Conservation (phyloP, 164 flowering plant species). For the Platanus orientalis region DNA sequence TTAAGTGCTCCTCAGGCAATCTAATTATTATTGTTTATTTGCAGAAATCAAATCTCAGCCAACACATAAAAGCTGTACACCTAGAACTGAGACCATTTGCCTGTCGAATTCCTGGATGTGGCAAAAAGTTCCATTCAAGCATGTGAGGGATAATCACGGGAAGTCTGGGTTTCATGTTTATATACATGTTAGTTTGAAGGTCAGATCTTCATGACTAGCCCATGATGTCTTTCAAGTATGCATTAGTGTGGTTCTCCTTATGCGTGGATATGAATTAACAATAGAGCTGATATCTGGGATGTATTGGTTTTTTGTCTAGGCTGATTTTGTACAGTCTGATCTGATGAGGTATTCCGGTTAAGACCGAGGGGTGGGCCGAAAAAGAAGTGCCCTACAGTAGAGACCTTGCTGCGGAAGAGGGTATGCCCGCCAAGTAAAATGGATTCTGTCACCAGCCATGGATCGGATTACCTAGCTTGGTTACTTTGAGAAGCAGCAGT, state of each 20-base stretch:
- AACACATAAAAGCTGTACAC: constrained; percentile 77
- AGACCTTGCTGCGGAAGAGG: constrained; percentile 59
- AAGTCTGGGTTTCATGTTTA: constrained; percentile 51
- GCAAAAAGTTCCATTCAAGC: constrained; percentile 64
- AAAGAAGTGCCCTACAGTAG: constrained; percentile 40
- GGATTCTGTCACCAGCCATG: constrained; percentile 15
- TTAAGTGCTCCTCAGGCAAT: too few relatives aligned
- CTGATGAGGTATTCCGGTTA: constrained; percentile 49
- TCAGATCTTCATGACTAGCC: not conserved
- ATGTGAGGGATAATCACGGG: constrained; percentile 85
- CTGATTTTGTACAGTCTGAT: constrained; percentile 59
- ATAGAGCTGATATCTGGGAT: not conserved
- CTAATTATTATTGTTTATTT: not conserved
- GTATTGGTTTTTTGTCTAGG: constrained; percentile 28
- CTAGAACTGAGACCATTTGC: constrained; percentile 46
- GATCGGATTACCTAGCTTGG: constrained; percentile 27
- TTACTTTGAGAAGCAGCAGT: constrained; percentile 18
- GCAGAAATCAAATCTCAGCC: constrained; percentile 70
- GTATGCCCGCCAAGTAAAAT: constrained; percentile 32
- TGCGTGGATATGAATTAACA: too few relatives aligned
- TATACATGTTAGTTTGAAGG: constrained; percentile 33
- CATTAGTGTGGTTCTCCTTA: too few relatives aligned
- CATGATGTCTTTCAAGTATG: not conserved
- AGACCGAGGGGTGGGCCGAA: constrained; percentile 77
- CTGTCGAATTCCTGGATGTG: constrained; percentile 64